Base-by-base conservation (phyloP, 345 rosid genomes). In the Arabidopsis arenosa region DNA sequence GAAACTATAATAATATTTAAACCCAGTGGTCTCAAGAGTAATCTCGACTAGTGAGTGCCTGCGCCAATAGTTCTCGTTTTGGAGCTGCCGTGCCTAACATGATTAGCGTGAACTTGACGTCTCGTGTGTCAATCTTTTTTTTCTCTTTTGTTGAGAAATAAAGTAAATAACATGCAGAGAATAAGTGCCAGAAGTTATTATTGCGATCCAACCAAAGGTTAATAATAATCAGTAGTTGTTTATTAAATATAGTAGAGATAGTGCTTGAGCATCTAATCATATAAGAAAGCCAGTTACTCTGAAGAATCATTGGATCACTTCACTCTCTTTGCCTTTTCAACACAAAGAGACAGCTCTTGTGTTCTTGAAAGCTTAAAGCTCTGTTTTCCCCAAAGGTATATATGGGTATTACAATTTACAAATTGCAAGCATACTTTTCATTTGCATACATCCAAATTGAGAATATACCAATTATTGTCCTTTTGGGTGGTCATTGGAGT, bases 181-280 rank as follows among this genome's bases (percentile, higher is more conserved):
- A 64, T 77, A 71, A 71, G 61, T 71, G 15, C 30, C 60, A 77
- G 10, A 37, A 64, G 17, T 48, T 37, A 64, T 57, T 37, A 67
- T 56, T 72, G 74, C 51, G 26, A 51, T 51, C 68, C 68, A 78
- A 66, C 68, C 32, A 72, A 41, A 72, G 49, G 76, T 52, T 78
- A 40, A 23, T 78, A 40, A 23, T 72, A 23, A 60, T 59, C 36
- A 47, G 40, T 60, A 45, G 12, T 52, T 41, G 41, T 45, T 64
- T 28, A 28, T 28, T 23, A 39, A 39, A 54, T 13, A 32, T 48
- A 39, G 3, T 41, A 40, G n/a, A 59, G 81, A 66, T 67, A 66
- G 65, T 78, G 81, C 81, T 78, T 52, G 81, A 78, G 81, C 81
- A 78, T 78, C 81, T 66, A 78, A 78, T 73, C 77, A 72, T 78